Percentiles rank a stretch among this genome's conserved stretches.
Evolutionary conservation across 1,284 basidiomycete species (phyloP).

Genomic region (Apiotrichum laibachii): DNA sequence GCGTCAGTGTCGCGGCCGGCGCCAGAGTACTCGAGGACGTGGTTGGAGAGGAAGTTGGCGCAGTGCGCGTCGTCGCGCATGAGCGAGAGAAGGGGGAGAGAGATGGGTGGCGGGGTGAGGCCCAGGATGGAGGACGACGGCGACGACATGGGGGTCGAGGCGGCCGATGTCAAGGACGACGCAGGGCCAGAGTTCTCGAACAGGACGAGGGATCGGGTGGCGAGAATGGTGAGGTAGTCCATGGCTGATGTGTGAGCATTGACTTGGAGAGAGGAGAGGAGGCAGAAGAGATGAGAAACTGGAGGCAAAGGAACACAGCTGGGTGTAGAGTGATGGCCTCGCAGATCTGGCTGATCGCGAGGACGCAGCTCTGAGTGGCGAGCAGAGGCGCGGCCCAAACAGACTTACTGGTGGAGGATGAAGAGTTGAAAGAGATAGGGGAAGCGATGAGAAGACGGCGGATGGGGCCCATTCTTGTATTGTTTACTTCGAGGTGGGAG

Average conservation of each 20-base stretch:
- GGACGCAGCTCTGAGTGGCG: too few species aligned
- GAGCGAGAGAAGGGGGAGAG: constrained; percentile 37
- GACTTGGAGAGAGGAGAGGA: too few species aligned
- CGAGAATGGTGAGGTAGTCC: constrained; percentile 47
- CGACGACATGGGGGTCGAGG: constrained; percentile 4
- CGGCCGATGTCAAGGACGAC: neutral
- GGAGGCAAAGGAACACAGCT: too few species aligned
- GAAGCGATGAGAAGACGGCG: too few species aligned
- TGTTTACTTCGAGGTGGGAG: too few species aligned
- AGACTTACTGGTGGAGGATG: too few species aligned
- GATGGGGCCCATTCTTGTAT: too few species aligned
- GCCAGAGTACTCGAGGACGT: constrained; percentile 24
- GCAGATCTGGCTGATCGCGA: too few species aligned
- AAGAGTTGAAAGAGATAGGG: too few species aligned
- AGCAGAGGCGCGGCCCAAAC: too few species aligned
- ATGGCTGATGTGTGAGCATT: constrained; percentile 13
- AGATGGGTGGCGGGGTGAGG: constrained; percentile 27
- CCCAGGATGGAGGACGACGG: constrained; percentile 1
- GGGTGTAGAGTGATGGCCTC: too few species aligned
- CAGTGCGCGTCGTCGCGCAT: constrained; percentile 32
- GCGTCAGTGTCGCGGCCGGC: constrained; percentile 1
- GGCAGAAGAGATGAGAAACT: too few species aligned
- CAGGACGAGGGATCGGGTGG: constrained; percentile 37
- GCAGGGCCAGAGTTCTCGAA: constrained; percentile 23
- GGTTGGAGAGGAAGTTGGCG: constrained; percentile 40